These are phyloP conservation scores for Stropharia rugosoannulata DNA, from an alignment of 768 basidiomycete species.

Conservation along the genomic window DNA sequence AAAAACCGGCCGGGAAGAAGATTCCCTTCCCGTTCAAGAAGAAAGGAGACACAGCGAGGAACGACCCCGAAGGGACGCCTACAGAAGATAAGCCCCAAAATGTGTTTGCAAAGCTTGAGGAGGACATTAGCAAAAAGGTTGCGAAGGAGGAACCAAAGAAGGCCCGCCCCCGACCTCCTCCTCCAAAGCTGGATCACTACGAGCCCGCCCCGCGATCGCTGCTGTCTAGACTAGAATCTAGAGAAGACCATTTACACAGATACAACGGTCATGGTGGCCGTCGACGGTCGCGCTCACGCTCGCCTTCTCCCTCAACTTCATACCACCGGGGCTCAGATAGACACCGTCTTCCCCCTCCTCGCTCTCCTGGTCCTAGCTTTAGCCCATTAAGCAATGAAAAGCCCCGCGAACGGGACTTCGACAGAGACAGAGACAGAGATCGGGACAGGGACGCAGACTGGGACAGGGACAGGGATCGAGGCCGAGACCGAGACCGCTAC, in stretches of 20 bases:
- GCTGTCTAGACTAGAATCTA: conserved; percentile 14
- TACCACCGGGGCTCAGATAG: conserved; percentile 29
- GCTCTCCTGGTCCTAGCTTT: conserved; percentile 29
- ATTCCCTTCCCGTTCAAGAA: conserved; percentile 79
- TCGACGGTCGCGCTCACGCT: conserved; percentile 35
- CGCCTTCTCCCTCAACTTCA: conserved; percentile 30
- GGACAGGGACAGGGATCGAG: conserved; percentile 15
- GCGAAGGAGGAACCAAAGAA: conserved; percentile 26
- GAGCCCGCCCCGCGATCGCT: conserved; percentile 24
- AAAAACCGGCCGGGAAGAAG: conserved; percentile 40
- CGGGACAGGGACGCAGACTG: conserved; percentile 14
- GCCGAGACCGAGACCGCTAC: conserved; percentile 17
- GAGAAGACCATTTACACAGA: conserved; percentile 9
- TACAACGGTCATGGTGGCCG: conserved; percentile 23
- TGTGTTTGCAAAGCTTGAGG: conserved; percentile 31
- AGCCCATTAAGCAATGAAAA: conserved; percentile 38
- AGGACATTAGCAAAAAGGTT: conserved; percentile 39
- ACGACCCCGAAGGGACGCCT: conserved; percentile 4
- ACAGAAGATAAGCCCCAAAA: conserved; percentile 6
- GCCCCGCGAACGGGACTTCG: conserved; percentile 30
- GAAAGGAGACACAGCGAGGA: conserved; percentile 30
- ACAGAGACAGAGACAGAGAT: conserved; percentile 27
- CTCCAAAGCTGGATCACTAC: conserved; percentile 34
- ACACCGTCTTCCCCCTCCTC: conserved; percentile 38
- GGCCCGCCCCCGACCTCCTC: conserved; percentile 2